Conservation (phyloP, 495 filamentous ascomycete species). For the Xylaria sp. region DNA sequence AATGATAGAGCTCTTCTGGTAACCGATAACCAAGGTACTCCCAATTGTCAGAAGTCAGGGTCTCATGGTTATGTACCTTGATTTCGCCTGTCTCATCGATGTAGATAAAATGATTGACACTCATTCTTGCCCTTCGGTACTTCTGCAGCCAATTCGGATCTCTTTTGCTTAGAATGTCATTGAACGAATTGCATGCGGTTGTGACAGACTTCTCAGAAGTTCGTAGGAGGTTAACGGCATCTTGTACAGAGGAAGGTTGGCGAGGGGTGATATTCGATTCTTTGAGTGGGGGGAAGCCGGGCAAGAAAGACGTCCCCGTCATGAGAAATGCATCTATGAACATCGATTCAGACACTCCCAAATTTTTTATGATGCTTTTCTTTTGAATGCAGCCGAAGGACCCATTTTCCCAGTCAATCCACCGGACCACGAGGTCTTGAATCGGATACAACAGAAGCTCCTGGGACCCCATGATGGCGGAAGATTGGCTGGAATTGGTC, state of each 20-base stretch:
- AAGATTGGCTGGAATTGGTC: conserved; percentile 69
- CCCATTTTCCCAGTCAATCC: conserved; percentile 71
- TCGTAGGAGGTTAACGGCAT: conserved; percentile 75
- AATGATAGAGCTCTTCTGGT: conserved; percentile 90
- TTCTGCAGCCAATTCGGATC: conserved; percentile 80
- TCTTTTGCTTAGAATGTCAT: conserved; percentile 68
- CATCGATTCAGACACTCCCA: conserved; percentile 72
- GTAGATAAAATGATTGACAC: conserved; percentile 84
- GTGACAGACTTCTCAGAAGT: conserved; percentile 67
- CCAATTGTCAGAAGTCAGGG: conserved; percentile 79
- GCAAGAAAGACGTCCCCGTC: conserved; percentile 80
- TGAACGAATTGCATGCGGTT: conserved; percentile 69
- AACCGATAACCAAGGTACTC: conserved; percentile 88
- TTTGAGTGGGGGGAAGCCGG: conserved; percentile 76
- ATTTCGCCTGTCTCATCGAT: conserved; percentile 78
- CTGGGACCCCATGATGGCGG: conserved; percentile 83
- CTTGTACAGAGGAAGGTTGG: conserved; percentile 65
- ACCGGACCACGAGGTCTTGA: conserved; percentile 76
- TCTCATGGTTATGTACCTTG: conserved; percentile 70
- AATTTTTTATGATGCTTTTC: conserved; percentile 69
- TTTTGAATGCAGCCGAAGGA: conserved; percentile 76
- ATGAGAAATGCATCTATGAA: conserved; percentile 87
- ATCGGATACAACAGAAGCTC: conserved; percentile 88
- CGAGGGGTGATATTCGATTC: conserved; percentile 53
- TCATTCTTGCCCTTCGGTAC: conserved; percentile 82